A percentile compares a stretch with the other conserved stretches of the same genome.
Evolutionary conservation across 2,329 filamentous ascomycete genomes (phyloP).

Genomic region (Ophiostoma ulmi): DNA sequence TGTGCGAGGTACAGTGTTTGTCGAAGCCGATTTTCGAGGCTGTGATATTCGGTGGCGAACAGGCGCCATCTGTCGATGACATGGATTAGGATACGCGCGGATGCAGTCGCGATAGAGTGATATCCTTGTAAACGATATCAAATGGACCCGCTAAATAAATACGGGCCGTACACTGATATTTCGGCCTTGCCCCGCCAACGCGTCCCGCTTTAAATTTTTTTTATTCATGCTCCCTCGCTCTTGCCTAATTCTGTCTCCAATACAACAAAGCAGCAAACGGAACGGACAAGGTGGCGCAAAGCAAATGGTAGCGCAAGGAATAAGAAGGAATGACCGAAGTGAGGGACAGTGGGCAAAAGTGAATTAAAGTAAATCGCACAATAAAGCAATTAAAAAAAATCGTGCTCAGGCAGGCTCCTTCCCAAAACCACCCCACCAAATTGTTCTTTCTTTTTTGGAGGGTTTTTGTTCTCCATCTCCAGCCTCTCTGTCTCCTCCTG

Average conservation of each 20-base stretch:
- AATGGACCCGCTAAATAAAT: neutral
- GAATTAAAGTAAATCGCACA: conserved; percentile 9
- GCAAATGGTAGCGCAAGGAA: conserved; percentile 4
- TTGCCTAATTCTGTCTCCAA: neutral
- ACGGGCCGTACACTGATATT: neutral
- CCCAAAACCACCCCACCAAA: conserved; percentile 15
- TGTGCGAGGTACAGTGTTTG: neutral
- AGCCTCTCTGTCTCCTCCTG: conserved; percentile 15
- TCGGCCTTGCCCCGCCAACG: conserved; percentile 7
- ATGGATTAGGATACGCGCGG: conserved; percentile 7
- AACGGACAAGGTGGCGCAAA: conserved; percentile 11
- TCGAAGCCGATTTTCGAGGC: neutral
- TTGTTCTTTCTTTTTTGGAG: neutral
- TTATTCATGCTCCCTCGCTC: neutral
- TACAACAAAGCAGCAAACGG: neutral
- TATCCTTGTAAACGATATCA: neutral
- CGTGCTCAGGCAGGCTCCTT: neutral
- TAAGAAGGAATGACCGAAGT: neutral
- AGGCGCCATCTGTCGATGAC: neutral
- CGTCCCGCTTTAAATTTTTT: conserved; percentile 15
- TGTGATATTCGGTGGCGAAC: neutral
- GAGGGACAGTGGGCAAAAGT: conserved; percentile 9
- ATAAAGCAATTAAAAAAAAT: neutral
- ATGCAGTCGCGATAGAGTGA: neutral
- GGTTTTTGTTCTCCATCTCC: conserved; percentile 19